phyloP scores from a whole-genome alignment of 164 flowering plant genomes.

The Piper betle region DNA sequence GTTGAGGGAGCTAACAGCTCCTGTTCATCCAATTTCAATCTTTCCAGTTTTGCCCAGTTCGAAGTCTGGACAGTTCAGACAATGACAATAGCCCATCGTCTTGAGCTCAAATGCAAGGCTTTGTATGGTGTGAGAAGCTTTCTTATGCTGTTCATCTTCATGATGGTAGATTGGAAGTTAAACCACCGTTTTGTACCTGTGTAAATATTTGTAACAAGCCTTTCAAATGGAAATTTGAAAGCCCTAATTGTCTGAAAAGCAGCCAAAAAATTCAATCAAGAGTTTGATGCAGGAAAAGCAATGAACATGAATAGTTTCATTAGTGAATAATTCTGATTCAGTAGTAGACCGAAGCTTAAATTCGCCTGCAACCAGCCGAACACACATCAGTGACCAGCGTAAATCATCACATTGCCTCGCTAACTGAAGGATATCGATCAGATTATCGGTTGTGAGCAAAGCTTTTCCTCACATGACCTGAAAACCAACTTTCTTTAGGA shows the following conservation, averaged over 20 bases:
- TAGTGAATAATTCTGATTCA: constrained; percentile 81
- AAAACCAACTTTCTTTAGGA: constrained; percentile 46
- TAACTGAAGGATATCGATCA: constrained; percentile 68
- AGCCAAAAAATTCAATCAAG: too few relatives aligned
- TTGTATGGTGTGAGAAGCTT: not conserved
- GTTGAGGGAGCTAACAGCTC: constrained; percentile 55
- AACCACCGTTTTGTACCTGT: constrained; percentile 15
- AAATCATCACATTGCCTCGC: constrained; percentile 72
- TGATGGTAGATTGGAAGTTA: not conserved
- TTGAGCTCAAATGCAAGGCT: constrained; percentile 1
- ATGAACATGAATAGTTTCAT: too few relatives aligned
- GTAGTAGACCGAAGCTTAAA: constrained; percentile 51
- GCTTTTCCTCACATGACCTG: constrained; percentile 32
- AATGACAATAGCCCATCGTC: constrained; percentile 41
- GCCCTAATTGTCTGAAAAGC: too few relatives aligned
- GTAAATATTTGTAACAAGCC: constrained; percentile 31
- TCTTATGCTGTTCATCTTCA: not conserved
- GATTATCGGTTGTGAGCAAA: constrained; percentile 48
- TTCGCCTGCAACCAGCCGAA: constrained; percentile 46
- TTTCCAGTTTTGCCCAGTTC: constrained; percentile 30
- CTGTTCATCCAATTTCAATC: constrained; percentile 57
- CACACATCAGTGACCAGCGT: constrained; percentile 49
- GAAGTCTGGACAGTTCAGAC: constrained; percentile 30
- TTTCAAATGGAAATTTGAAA: constrained; percentile 23
- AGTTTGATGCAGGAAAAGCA: too few relatives aligned